Evolutionary conservation across 805 yeast species (phyloP).

Genomic region (Jamesozyma hellenica): DNA sequence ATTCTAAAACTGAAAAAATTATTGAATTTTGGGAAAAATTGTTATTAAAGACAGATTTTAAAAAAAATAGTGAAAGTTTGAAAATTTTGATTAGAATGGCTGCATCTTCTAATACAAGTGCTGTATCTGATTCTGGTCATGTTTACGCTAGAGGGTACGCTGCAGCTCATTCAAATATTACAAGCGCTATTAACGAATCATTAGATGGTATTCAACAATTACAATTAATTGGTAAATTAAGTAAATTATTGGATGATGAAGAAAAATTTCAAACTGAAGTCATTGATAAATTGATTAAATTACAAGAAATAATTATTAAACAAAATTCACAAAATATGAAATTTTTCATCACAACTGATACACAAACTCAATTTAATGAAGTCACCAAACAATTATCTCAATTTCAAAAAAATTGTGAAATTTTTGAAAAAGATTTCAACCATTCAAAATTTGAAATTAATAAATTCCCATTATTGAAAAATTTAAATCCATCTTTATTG

Average conservation of each 20-base stretch:
- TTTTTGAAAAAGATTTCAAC: no score
- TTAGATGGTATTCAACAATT: slow-evolving; percentile 73
- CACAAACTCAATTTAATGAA: slow-evolving; percentile 24
- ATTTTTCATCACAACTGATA: slow-evolving; percentile 51
- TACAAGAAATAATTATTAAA: slow-evolving; percentile 37
- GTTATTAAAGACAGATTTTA: slow-evolving; percentile 58
- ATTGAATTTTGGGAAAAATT: slow-evolving; percentile 60
- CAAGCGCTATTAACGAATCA: slow-evolving; percentile 51
- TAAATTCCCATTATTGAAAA: slow-evolving; percentile 4
- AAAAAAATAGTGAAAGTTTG: slow-evolving; percentile 53
- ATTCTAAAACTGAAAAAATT: slow-evolving; percentile 49
- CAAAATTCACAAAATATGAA: slow-evolving; percentile 26
- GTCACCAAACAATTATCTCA: slow-evolving; percentile 20
- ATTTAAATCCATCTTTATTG: slow-evolving; percentile 37
- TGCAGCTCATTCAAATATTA: slow-evolving; percentile 49
- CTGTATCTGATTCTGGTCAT: slow-evolving; percentile 83
- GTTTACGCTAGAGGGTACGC: slow-evolving; percentile 65
- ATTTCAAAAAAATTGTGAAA: slow-evolving; percentile 11
- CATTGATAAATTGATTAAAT: slow-evolving; percentile 51
- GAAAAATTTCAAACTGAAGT: slow-evolving; percentile 42
- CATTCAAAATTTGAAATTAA: slow-evolving; percentile 1
- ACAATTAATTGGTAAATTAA: slow-evolving; percentile 53
- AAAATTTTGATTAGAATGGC: slow-evolving; percentile 60
- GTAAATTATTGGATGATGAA: slow-evolving; percentile 40
- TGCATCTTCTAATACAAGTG: slow-evolving; percentile 67